Evolutionary conservation across 1,139 yeast species (phyloP).

Genomic region (Yamadazyma sp.): DNA sequence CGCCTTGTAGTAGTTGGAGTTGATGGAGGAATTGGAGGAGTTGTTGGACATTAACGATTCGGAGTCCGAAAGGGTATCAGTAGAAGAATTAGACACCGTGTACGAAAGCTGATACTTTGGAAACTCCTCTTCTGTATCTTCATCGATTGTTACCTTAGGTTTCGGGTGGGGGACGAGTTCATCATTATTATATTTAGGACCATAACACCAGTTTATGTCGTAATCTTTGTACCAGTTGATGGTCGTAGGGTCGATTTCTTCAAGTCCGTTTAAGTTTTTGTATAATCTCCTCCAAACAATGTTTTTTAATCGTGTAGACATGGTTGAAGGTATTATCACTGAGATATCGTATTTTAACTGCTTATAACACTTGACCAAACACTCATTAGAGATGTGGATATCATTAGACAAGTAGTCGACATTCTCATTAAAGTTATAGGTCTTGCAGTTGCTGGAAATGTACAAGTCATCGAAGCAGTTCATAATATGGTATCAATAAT

Average conservation of each 20-base stretch:
- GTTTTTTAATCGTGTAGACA: conserved; percentile 32
- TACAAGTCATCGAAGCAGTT: conserved; percentile 23
- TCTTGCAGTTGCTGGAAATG: conserved; percentile 16
- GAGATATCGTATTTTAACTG: conserved; percentile 24
- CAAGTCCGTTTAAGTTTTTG: conserved; percentile 30
- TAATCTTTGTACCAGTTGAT: conserved; percentile 47
- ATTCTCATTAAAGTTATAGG: conserved; percentile 26
- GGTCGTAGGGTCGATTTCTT: conserved; percentile 31
- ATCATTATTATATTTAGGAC: conserved; percentile 30
- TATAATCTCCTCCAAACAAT: conserved; percentile 45
- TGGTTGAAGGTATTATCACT: conserved; percentile 26
- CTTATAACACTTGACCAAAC: conserved; percentile 17
- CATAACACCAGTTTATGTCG: conserved; percentile 49
- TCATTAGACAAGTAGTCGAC: conserved; percentile 34
- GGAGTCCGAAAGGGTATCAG: conserved; percentile 7
- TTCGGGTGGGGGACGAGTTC: conserved; percentile 7
- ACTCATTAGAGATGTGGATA: conserved; percentile 13
- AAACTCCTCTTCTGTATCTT: too few species aligned
- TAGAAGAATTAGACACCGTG: conserved; percentile 7
- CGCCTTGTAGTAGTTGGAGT: conserved; percentile 1
- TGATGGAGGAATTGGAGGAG: conserved; percentile 6
- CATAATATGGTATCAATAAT: conserved; percentile 8
- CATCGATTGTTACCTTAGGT: background rate
- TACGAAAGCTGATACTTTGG: conserved; percentile 2
- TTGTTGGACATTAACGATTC: conserved; percentile 5